Percentiles rank a stretch among this genome's conserved stretches.
These are phyloP conservation scores for Globisporangium polare DNA, from an alignment of 352 stramenopile genomes.

Conservation along the genomic window DNA sequence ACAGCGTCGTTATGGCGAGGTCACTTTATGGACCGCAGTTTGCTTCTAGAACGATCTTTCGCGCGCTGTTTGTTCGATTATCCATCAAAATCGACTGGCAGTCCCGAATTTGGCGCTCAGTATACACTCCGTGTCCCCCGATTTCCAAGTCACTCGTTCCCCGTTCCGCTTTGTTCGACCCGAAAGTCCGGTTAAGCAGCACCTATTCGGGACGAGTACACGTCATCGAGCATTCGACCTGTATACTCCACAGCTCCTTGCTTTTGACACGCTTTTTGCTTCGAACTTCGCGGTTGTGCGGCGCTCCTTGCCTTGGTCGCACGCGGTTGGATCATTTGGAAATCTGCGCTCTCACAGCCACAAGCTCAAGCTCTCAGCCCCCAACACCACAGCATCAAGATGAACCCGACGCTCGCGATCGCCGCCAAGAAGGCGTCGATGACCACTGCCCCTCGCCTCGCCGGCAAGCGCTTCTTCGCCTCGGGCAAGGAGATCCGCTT, in stretches of 20 bases:
- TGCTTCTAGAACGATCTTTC: constrained; percentile 12
- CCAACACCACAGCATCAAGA: constrained; percentile 20
- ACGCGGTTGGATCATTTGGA: constrained; percentile 11
- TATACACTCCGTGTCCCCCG: no score
- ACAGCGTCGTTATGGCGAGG: background rate
- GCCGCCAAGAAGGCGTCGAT: constrained; percentile 61
- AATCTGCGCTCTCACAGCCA: constrained; percentile 18
- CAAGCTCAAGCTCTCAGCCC: background rate
- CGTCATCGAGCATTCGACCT: background rate
- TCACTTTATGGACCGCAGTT: background rate
- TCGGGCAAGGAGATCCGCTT: constrained; percentile 99
- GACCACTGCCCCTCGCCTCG: constrained; percentile 25
- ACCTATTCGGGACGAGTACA: background rate
- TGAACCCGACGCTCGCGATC: constrained; percentile 70
- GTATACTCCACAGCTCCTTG: constrained; percentile 1
- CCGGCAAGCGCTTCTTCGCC: constrained; percentile 66
- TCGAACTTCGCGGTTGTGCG: constrained; percentile 6
- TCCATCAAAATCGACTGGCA: background rate
- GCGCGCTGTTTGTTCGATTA: background rate
- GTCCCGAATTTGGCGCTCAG: background rate
- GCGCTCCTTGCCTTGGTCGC: background rate
- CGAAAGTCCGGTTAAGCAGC: background rate
- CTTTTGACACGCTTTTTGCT: background rate
- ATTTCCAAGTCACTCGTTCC: no score
- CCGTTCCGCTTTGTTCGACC: background rate